Percentiles rank a stretch among this genome's conserved stretches.
Conservation (phyloP, 2,329 filamentous ascomycete genomes). For the Penicillium oxalicum region DNA sequence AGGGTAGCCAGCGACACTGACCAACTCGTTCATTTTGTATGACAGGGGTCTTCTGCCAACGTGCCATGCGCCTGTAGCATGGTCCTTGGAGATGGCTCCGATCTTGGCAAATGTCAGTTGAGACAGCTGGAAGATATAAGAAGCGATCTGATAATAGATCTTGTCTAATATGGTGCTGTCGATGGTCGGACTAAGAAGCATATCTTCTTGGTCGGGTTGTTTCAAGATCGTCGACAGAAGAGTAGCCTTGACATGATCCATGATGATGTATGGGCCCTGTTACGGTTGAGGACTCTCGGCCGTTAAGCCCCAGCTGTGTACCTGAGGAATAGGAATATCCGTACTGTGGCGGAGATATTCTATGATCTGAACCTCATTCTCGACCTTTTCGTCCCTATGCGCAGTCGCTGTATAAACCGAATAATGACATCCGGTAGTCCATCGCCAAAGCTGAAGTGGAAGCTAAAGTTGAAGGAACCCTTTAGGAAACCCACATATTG, state of each 20-base stretch:
- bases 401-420: slow-evolving; percentile 16
- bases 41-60: slow-evolving; percentile 34
- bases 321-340: slow-evolving; percentile 16
- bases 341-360: slow-evolving; percentile 17
- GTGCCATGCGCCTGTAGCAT: slow-evolving; percentile 22
- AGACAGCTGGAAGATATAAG: slow-evolving; percentile 28
- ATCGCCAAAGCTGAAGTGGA: slow-evolving; percentile 19
- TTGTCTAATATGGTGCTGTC: slow-evolving; percentile 13
- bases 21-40: slow-evolving; percentile 39
- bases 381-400: slow-evolving; percentile 15
- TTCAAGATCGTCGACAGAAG: slow-evolving; percentile 16
- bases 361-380: slow-evolving; percentile 18
- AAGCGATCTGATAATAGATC: slow-evolving; percentile 19
- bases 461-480: slow-evolving; percentile 18
- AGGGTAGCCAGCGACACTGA: slow-evolving; percentile 28
- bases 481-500: slow-evolving; percentile 16
- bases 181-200: slow-evolving; percentile 16
- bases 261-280: slow-evolving; percentile 22
- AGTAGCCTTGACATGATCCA: slow-evolving; percentile 18
- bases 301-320: slow-evolving; percentile 17
- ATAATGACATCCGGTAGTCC: slow-evolving; percentile 15
- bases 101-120: slow-evolving; percentile 27
- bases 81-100: slow-evolving; percentile 32
- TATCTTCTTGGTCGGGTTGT: slow-evolving; percentile 11
- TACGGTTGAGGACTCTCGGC: slow-evolving; percentile 13